These are phyloP conservation scores for Peronospora destructor DNA, from an alignment of 352 stramenopile species.

Conservation along the genomic window DNA sequence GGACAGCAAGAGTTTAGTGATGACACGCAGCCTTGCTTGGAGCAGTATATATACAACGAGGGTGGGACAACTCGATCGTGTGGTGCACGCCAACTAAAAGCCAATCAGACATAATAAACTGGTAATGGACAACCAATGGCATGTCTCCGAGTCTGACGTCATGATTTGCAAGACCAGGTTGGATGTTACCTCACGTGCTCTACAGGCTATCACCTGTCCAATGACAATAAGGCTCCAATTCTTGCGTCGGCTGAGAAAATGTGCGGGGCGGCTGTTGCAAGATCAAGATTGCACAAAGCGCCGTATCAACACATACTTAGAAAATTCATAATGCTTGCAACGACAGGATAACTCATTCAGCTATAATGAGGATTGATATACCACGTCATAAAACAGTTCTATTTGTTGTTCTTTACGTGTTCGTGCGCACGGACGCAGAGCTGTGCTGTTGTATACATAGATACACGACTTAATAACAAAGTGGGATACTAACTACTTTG, in stretches of 20 bases:
- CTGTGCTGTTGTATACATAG: constrained; percentile 23
- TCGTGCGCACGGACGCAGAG: not conserved
- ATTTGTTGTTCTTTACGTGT: not conserved
- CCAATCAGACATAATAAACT: not conserved
- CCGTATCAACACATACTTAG: too few relatives aligned
- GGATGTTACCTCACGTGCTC: not conserved
- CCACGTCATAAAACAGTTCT: not conserved
- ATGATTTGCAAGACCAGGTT: constrained; percentile 18
- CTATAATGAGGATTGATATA: too few relatives aligned
- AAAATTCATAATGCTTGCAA: too few relatives aligned
- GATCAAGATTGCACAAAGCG: too few relatives aligned
- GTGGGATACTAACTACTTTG: not conserved
- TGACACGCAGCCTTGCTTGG: not conserved
- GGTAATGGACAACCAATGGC: constrained; percentile 12
- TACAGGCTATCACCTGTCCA: not conserved
- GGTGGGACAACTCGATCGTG: not conserved
- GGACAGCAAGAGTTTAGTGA: not conserved
- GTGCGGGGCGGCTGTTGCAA: too few relatives aligned
- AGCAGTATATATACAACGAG: too few relatives aligned
- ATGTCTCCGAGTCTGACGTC: constrained; percentile 9
- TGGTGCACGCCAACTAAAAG: constrained; percentile 5
- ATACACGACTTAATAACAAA: constrained; percentile 21
- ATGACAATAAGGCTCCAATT: not conserved
- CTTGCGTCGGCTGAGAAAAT: too few relatives aligned
- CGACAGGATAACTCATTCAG: too few relatives aligned